Base-by-base conservation (phyloP, 257 asterid genomes). In the Solanum pennellii region DNA sequence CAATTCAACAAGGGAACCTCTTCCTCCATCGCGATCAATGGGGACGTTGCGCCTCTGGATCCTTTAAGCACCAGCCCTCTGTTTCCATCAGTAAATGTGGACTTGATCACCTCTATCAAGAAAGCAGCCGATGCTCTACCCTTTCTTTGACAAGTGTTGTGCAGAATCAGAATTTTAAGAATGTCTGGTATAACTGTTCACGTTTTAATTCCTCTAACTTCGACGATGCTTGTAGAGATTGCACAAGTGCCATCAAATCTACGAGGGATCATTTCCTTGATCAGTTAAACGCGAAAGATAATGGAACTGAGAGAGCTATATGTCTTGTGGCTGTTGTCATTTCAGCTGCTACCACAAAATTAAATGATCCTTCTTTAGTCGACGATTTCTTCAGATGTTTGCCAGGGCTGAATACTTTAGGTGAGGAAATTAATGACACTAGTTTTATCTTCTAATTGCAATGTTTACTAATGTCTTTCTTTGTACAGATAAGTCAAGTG, bases 321-420 rank as follows among this genome's bases (percentile, higher is more conserved):
- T 95, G 97, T 86, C 82, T 89, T 73, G 94, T 92, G 44, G 91
- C 94, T 41, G 42, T 91, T 60, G 86, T 95, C 52, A 90, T 92
- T 75, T 87, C 95, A 9, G 87, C 93, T 73, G 89, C 91, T 33
- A 94, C 94, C 62, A 66, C 89, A 23, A 86, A 87, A 74, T 62
- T 68, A 69, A 89, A 91, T 14, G 85, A 86, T 31, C 44, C 87
- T 56, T 62, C 92, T 59, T 84, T 23, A 29, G 21, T 76, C 21
- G 91, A 89, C 74, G 93, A 91, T 80, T 90, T 94, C 88, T 89
- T 87, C 86, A 87, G 93, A 68, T 95, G 98, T 90, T 91, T 94
- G 91, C 93, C 95, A 60, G 92, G 89, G 83, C 90, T 94, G 86
- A 89, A 82, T 59, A 75, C 56, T 77, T 75, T 90, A 89, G 97